Evolutionary conservation across 495 filamentous ascomycete genomes (phyloP).

Genomic region (Lentithecium fluviatile): DNA sequence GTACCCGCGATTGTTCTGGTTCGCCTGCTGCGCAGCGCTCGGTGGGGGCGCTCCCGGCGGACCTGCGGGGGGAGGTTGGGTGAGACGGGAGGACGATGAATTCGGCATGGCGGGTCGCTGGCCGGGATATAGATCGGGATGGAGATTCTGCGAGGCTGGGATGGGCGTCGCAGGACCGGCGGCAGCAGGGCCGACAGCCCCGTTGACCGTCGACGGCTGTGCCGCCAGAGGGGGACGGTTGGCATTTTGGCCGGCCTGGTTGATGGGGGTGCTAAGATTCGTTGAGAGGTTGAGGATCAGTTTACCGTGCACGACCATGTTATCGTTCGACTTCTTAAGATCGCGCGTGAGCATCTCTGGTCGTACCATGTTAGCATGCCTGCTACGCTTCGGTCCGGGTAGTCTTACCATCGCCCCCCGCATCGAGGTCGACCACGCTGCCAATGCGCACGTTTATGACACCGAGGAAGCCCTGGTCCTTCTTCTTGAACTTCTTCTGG

Average conservation of each 20-base stretch:
- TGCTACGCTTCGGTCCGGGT: slow-evolving; percentile 1
- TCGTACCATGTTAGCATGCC: slow-evolving; percentile 5
- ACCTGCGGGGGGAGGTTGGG: slow-evolving; percentile 43
- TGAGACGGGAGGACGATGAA: slow-evolving; percentile 45
- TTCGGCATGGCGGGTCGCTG: slow-evolving; percentile 31
- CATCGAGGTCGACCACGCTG: slow-evolving; percentile 82
- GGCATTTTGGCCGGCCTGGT: slow-evolving; percentile 16
- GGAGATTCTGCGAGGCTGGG: slow-evolving; percentile 39
- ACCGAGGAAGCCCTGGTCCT: slow-evolving; percentile 97
- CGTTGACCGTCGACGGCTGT: slow-evolving; percentile 38
- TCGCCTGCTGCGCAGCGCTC: slow-evolving; percentile 46
- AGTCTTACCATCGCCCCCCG: slow-evolving; percentile 82
- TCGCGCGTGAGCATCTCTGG: slow-evolving; percentile 96
- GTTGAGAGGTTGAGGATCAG: slow-evolving; percentile 94
- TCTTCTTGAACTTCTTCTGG: slow-evolving; percentile 99
- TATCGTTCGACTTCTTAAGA: slow-evolving; percentile 97
- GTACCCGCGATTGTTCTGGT: slow-evolving; percentile 48
- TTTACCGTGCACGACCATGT: slow-evolving; percentile 95
- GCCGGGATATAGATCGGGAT: slow-evolving; percentile 35
- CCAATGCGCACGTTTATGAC: slow-evolving; percentile 97
- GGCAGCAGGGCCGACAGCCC: slow-evolving; percentile 14
- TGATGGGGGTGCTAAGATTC: slow-evolving; percentile 65
- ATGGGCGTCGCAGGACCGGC: slow-evolving; percentile 35
- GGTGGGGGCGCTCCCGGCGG: slow-evolving; percentile 32
- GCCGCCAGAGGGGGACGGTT: slow-evolving; percentile 40